Base-by-base conservation (phyloP, 352 stramenopile species). In the Phytophthora citricola region DNA sequence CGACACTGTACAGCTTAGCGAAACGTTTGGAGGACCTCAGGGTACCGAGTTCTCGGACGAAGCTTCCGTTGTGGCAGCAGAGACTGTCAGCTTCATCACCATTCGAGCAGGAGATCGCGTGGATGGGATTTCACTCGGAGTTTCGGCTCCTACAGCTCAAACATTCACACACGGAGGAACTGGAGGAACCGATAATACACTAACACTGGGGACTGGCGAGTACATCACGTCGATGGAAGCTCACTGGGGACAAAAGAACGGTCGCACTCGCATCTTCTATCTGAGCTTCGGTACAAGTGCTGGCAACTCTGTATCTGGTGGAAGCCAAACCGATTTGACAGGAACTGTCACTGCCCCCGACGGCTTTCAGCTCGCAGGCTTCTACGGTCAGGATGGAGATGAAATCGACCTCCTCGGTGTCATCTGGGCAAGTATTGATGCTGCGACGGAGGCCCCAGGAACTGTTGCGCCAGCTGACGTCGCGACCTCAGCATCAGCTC, bases 191-290 rank as follows among this genome's bases (percentile, higher is more conserved):
- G 41, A 52, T 2, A 71, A 71, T 20, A 71, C 63, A 9, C 48
- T 71, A 38, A 54, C 63, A 2, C 43, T 71, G 22, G 63, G 31
- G 15, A 12, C 10, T 15, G 63, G 63, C 0, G 63, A 71, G n/a
- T 41, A 45, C 24, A 67, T 71, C 45, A 71, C 57, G 5, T 71
- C 57, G 1, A 71, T 71, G 57, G 63, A 67, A 40, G 63, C 49
- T 9, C 63, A 71, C 57, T 71, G 57, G 63, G 63, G 22, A 6
- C 8, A 71, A 24, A 66, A 71, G 32, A 31, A 54, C 7, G 63
- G 29, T 11, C 63, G 67, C 27, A 71, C 63, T 1, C 57, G 63
- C 2, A 27, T 71, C 8, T 71, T 71, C 36, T 71, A 71, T 27
- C 49, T 71, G 9, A 67, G 54, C 29, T 71, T 71, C 14, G 49